Base-by-base conservation (phyloP, 805 yeast species). In the Metschnikowia colocasiae region DNA sequence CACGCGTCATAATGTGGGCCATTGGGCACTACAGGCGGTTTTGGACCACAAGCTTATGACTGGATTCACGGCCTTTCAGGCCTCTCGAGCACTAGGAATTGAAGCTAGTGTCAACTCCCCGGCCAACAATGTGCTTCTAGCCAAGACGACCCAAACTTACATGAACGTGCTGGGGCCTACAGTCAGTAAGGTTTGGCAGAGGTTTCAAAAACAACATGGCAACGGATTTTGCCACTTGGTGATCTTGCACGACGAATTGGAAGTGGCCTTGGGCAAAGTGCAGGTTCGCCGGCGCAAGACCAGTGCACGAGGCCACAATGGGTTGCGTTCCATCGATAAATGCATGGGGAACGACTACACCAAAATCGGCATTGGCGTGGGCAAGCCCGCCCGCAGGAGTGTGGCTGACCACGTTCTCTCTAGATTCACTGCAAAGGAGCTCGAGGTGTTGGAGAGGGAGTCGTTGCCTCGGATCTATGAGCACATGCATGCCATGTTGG, bases 1-100 rank as follows among this genome's bases (percentile, higher is more conserved):
- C 6, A 85, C 95, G 0, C 69, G 95, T 30, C 97, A 89, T 59
- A 87, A 84, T 49, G 87, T 83, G 0, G 97, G 96, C 1, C 87
- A 86, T 52, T 60, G 74, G 41, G 65, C 82, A 32, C 69, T 82
- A 30, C 63, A 69, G 49, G 55, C 59, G 53, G 46, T 70, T 23
- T 22, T 83, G 0, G 96, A 96, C 1, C 86, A 86, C 52, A 59
- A 73, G 37, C 64, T 81, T 30, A 68, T 82, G 33, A 62, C 68
- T 47, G 55, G 60, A 52, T 47, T 69, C 26, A 58, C 57, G 5
- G 38, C 47, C 1, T 62, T 61, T 38, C 33, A 35, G 25, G 36
- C n/a, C 2, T 42, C 45, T 10, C 44, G 26, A 29, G 23, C 31
- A 3, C 29, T 33, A 3, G 47, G 46, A 8, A 18, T 45, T 16